Base-by-base conservation (phyloP, 805 yeast genomes). In the Kuraishia piskuri region DNA sequence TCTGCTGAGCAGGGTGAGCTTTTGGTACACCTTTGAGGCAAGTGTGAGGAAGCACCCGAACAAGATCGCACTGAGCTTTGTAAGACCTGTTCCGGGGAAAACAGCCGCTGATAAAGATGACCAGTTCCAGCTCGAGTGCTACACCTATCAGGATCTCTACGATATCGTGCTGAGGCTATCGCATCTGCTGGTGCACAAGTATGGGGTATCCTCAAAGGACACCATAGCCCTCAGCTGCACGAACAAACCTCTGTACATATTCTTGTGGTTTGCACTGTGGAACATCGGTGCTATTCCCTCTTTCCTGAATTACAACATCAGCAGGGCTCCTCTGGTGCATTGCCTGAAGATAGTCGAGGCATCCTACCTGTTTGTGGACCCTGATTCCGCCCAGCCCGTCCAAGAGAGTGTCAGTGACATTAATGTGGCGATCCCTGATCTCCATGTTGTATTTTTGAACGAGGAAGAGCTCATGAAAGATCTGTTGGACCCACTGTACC, bases 231-330 rank as follows among this genome's bases (percentile, higher is more conserved):
- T 92, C 48, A 85, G 84, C 61, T 86, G 82, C 63, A 85, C 88
- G 62, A 91, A 91, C 68, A 89, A 86, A 64, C 96, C 96, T 1
- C 71, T 90, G 57, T 88, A 88, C 61, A 68, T 91, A 17, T 76
- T 90, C 52, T 64, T 87, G 46, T 88, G 96, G 96, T 75, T 88
- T 53, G 87, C 96, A 0, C 69, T 87, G 50, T 91, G 97, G 97
- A 88, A 89, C 61, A 75, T 91, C 52, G 97, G 97, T 47, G 96
- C 96, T 0, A 68, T 77, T 8, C 97, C 97, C 0, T 90, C 96
- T 0, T 86, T 92, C 60, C 71, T 92, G 61, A 91, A 91, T 70
- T 88, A 83, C 70, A 91, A 90, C 66, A 75, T 86, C 50, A 74
- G 77, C 52, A 90, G 89, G 23, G 75, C 77, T 51, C 86, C 96